Evolutionary conservation across 805 yeast genomes (phyloP).

Genomic region (Candida qinlingensis): DNA sequence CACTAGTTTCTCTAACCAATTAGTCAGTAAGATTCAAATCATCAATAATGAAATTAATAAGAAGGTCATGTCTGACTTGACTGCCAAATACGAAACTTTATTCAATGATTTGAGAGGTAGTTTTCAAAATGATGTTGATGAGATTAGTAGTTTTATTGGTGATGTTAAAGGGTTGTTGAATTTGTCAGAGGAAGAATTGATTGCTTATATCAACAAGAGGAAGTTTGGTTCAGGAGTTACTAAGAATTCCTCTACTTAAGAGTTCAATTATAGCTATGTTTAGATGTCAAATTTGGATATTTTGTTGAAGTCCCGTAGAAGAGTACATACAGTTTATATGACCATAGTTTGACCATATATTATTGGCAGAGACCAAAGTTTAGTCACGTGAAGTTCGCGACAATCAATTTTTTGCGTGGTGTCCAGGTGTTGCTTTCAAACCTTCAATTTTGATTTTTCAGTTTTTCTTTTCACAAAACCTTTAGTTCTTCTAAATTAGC

Average conservation of each 20-base stretch:
- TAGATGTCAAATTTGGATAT: too few relatives aligned
- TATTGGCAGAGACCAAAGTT: conserved; percentile 1
- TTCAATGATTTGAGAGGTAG: conserved; percentile 28
- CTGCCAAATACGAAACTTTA: conserved; percentile 29
- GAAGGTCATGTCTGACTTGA: conserved; percentile 29
- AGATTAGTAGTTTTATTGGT: conserved; percentile 29
- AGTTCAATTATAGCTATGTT: too few relatives aligned
- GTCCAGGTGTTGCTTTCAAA: conserved; percentile 6
- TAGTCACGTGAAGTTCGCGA: neutral
- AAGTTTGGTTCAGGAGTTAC: conserved; percentile 9
- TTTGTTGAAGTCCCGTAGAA: too few relatives aligned
- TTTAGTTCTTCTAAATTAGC: neutral
- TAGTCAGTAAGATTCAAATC: conserved; percentile 29
- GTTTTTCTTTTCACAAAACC: conserved; percentile 18
- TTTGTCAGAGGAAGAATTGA: conserved; percentile 30
- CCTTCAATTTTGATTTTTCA: conserved; percentile 17
- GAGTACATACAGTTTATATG: neutral
- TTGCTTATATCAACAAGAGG: conserved; percentile 25
- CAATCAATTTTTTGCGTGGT: conserved; percentile 4
- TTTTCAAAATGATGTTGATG: conserved; percentile 33
- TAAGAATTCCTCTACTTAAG: too few relatives aligned
- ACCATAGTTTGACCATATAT: neutral
- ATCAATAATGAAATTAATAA: conserved; percentile 33
- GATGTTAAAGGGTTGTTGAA: conserved; percentile 32
- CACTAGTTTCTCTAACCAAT: conserved; percentile 28